Percentiles rank a stretch among this genome's conserved stretches.
Evolutionary conservation across 2,329 filamentous ascomycete genomes (phyloP).

Genomic region (Elsinoe ampelina): DNA sequence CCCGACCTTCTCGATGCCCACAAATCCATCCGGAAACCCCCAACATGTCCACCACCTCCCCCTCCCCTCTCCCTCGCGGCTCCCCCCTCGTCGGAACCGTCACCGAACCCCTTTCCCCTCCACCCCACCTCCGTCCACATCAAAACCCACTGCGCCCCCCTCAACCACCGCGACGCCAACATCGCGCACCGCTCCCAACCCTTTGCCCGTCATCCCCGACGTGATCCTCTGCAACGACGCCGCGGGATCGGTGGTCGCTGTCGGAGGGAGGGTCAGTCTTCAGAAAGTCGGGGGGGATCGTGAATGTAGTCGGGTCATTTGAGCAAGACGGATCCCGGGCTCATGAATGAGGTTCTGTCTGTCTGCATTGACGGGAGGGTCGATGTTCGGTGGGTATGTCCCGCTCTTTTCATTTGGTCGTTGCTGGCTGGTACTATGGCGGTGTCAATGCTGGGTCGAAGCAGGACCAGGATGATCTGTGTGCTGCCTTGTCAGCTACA

Average conservation of each 20-base stretch:
- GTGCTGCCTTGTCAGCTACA: slow-evolving; percentile 26
- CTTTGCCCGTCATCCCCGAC: slow-evolving; percentile 22
- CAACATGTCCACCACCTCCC: slow-evolving; percentile 15
- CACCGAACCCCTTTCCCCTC: slow-evolving; percentile 17
- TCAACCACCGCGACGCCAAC: slow-evolving; percentile 26
- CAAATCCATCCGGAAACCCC: not conserved
- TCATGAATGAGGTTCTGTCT: slow-evolving; percentile 30
- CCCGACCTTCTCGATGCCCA: not conserved
- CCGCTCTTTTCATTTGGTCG: no score
- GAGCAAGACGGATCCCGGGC: slow-evolving; percentile 22
- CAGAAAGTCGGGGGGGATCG: slow-evolving; percentile 24
- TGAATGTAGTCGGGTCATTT: slow-evolving; percentile 40
- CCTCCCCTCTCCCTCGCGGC: slow-evolving; percentile 12
- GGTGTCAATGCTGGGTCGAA: slow-evolving; percentile 36
- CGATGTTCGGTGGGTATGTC: slow-evolving; percentile 23
- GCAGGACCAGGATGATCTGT: slow-evolving; percentile 33
- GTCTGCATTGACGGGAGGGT: slow-evolving; percentile 32
- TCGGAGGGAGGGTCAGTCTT: slow-evolving; percentile 17
- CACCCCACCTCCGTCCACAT: slow-evolving; percentile 20
- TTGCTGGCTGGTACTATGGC: slow-evolving; percentile 17
- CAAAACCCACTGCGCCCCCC: slow-evolving; percentile 23
- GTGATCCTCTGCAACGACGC: slow-evolving; percentile 28
- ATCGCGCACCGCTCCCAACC: slow-evolving; percentile 27
- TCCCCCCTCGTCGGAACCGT: slow-evolving; percentile 15
- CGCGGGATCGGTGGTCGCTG: slow-evolving; percentile 22